Conservation (phyloP, 176 grass and related monocot genomes). For the Phragmites australis region DNA sequence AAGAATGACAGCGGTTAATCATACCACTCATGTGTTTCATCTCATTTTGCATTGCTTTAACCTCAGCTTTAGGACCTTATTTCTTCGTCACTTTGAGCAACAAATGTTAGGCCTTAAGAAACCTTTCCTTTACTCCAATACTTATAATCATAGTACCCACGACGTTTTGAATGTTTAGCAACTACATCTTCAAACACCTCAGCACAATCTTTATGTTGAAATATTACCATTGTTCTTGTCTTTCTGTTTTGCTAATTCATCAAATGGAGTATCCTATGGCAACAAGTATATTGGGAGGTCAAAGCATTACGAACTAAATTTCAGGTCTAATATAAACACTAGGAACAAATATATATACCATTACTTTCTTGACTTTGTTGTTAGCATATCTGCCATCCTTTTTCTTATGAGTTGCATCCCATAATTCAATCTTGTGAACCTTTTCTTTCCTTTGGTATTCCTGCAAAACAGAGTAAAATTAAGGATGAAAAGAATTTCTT, state of each 20-base stretch:
- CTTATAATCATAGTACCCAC: constrained; percentile 16
- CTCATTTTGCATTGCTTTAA: background rate
- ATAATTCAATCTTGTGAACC: background rate
- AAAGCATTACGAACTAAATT: background rate
- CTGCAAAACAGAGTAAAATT: background rate
- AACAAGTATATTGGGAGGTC: background rate
- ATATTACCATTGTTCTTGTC: background rate
- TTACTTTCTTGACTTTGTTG: background rate
- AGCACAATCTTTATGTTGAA: background rate
- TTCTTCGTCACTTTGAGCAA: too few relatives aligned
- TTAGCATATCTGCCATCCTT: background rate
- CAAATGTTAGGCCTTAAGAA: background rate
- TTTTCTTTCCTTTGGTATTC: background rate
- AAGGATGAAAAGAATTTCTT: too few relatives aligned
- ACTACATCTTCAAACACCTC: background rate
- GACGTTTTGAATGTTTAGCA: background rate
- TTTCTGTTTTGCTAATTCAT: constrained; percentile 5
- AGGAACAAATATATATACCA: background rate
- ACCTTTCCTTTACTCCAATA: constrained; percentile 4
- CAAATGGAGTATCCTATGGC: background rate
- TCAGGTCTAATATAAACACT: background rate
- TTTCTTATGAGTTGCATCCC: constrained; percentile 3
- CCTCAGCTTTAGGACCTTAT: background rate
- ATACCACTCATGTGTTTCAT: background rate
- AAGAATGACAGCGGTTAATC: background rate